These are phyloP conservation scores for Mycena maculata DNA, from an alignment of 768 basidiomycete genomes.

Conservation along the genomic window DNA sequence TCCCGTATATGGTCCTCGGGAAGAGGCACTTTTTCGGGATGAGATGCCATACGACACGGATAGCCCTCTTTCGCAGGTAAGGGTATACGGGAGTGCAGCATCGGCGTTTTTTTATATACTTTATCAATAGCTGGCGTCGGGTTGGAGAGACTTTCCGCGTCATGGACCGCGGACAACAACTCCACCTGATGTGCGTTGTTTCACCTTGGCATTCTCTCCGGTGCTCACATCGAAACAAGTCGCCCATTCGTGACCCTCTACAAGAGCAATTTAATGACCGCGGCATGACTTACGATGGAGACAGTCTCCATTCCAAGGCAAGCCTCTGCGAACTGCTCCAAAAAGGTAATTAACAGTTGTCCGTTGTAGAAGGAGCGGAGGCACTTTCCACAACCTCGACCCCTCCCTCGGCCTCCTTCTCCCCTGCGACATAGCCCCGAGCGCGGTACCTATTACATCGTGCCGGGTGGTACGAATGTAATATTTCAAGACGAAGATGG, in stretches of 20 bases:
- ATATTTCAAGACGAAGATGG: conserved; percentile 77
- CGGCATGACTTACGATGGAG: neutral
- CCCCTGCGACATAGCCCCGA: conserved; percentile 3
- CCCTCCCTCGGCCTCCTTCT: neutral
- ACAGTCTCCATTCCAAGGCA: conserved; percentile 2
- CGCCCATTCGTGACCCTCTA: neutral
- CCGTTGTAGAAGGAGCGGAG: conserved; percentile 10
- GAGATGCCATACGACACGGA: conserved; percentile 30
- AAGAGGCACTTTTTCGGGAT: conserved; percentile 26
- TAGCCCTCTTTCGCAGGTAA: conserved; percentile 31
- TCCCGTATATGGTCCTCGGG: conserved; percentile 24
- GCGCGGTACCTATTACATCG: conserved; percentile 59
- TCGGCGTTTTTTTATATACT: neutral
- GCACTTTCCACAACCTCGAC: neutral
- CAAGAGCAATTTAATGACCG: neutral
- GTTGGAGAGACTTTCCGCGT: conserved; percentile 17
- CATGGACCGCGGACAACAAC: neutral
- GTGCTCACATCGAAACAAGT: neutral
- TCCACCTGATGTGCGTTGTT: conserved; percentile 9
- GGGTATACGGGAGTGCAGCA: neutral
- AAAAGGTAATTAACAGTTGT: neutral
- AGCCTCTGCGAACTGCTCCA: neutral
- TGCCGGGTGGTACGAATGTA: conserved; percentile 73
- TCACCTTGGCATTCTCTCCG: neutral
- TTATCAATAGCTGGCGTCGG: conserved; percentile 27